phyloP scores from a whole-genome alignment of 805 yeast genomes.

The Suhomyces faveliae region DNA sequence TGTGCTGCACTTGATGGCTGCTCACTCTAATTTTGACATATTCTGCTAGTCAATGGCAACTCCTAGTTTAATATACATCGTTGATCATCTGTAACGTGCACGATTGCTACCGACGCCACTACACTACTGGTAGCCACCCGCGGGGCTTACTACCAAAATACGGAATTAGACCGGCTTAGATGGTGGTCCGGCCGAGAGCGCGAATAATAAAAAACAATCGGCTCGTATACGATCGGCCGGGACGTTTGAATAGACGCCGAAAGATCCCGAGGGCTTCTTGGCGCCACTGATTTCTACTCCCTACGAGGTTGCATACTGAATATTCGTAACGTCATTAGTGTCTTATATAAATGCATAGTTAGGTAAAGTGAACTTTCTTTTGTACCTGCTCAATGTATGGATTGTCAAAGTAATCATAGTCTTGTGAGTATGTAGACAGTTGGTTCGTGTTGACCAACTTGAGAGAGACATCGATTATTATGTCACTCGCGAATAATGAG shows the following conservation, averaged over 20 bases:
- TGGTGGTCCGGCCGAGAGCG: neutral
- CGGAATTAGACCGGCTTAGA: neutral
- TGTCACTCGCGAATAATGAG: conserved; percentile 1
- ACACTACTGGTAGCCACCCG: too few species aligned
- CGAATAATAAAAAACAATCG: neutral
- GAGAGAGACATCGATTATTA: conserved; percentile 9
- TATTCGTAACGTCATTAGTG: neutral
- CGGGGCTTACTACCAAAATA: too few species aligned
- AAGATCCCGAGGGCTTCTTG: too few species aligned
- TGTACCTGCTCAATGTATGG: neutral
- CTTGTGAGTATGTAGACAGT: conserved; percentile 5
- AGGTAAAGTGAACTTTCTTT: conserved; percentile 7
- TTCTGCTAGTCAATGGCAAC: too few species aligned
- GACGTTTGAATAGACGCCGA: too few species aligned
- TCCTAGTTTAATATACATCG: too few species aligned
- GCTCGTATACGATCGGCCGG: neutral
- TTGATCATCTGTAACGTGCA: too few species aligned
- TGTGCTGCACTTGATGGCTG: too few species aligned
- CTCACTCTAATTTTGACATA: too few species aligned
- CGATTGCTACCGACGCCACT: too few species aligned
- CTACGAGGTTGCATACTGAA: neutral
- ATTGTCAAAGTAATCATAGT: conserved; percentile 1
- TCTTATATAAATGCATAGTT: neutral
- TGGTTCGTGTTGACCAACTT: conserved; percentile 8
- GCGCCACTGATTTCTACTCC: neutral